Evolutionary conservation across 2,329 filamentous ascomycete genomes (phyloP), one percentile per base, ranked within the genome.

Genomic region (Verticillium isaacii): DNA sequence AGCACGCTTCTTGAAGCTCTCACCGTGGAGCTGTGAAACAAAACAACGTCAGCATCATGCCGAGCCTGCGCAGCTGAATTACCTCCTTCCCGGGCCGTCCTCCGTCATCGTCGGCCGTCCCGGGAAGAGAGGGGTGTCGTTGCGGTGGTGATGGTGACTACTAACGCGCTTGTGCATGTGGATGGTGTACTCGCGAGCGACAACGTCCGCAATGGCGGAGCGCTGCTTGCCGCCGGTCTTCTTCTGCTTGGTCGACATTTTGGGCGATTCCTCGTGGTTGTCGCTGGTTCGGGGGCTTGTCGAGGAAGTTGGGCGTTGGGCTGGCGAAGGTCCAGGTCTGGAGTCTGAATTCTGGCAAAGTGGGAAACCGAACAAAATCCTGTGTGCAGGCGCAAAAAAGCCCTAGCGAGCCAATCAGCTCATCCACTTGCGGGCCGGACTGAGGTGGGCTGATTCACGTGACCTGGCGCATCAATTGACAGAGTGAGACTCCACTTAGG

Each of bases 131-230:
- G 36, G 25, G 54, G 19, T 29, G 57, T 8, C 23, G 57, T 58
- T 32, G 34, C n/a, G 29, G 55, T 36, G 37, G 23, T 32, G 32
- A 8, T 45, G 64, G 63, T 55, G 34, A 59, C 58, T 66, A 66
- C 64, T 66, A 60, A 66, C 64, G 64, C 94, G 91, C 91, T 97
- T 98, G 92, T 99, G 95, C 75, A 99, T 85, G 89, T 99, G 94
- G 85, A 99, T 98, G 82, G 95, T 99, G 89, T 99, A 99, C 87
- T 99, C 96, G 88, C 95, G 92, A 76, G 95, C 90, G 81, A 99
- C 94, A 79, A 99, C 96, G 84, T 99, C 94, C 82, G 92, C 89
- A 82, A 99, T 97, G 85, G 96, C 96, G 82, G 92, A 97, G 79
- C 93, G 92, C 75, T 81, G 79, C 66, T 74, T 66, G 83, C 90